Evolutionary conservation across 2,329 filamentous ascomycete species (phyloP), one percentile per base, ranked within the genome.

Genomic region (Venturia oleaginea): DNA sequence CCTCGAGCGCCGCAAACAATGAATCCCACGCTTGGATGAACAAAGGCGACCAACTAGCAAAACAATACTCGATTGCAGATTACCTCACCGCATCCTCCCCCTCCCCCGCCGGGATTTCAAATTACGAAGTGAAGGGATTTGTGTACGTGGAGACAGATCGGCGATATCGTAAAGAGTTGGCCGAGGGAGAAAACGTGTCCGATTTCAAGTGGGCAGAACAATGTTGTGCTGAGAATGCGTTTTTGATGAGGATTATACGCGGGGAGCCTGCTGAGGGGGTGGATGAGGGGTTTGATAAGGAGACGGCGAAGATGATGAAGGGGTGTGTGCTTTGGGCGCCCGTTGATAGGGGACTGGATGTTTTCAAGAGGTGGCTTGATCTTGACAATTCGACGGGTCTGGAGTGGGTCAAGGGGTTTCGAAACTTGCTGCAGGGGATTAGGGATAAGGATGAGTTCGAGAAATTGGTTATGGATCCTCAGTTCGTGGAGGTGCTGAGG

Each of bases 321-420:
- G 92, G 83, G 0, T 84, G 92, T 67, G 82, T 97, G 4, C 86
- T 91, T 1, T 97, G 91, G 90, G 92, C 91, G n/a, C 92, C 92
- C 0, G 73, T 97, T 60, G 84, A 89, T 11, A 84, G 85, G 51
- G 86, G 89, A 0, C 72, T 81, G 0, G 78, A 74, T 6, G 81
- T 80, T 0, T 76, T 97, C 72, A 77, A 83, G 67, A 75, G 76
- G 67, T 96, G 6, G 75, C 75, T 0, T 71, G 80, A 19, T 89
- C 86, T 2, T 78, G 85, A 72, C 77, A 84, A 67, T 78, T 78
- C 63, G 86, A 72, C 74, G 57, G 81, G 83, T 19, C 94, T 86
- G 86, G 70, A 71, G 55, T 85, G 85, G 73, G 79, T 96, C 34
- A 87, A 86, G 66, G 93, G 92, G 0, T 92, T 95, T 71, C 79